Evolutionary conservation across 108 stramenopile species (phyloP), one percentile per base, ranked within the genome.

Genomic region (Discostella stelligeroides): DNA sequence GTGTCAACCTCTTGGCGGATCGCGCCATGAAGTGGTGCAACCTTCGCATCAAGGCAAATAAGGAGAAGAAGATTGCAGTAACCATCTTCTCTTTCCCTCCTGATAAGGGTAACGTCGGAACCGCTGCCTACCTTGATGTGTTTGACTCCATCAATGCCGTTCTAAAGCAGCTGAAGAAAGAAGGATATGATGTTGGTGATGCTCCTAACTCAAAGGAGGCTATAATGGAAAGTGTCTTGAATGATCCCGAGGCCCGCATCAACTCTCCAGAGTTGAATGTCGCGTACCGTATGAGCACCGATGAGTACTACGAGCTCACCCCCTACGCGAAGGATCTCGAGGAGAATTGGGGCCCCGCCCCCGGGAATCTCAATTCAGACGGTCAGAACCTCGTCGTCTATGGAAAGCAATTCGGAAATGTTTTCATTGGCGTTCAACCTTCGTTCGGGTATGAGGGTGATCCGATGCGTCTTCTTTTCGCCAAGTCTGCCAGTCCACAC

Each of bases 61-160:
- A 69, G 64, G 95, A 97, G 46, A 98, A 98, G 90, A 98, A 97
- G 82, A 91, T 98, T 78, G 95, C 97, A 17, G 89, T 98, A 46
- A 98, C 97, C 17, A 93, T 98, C 86, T 98, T 98, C 82, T 95
- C 94, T 40, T 98, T 98, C 88, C 97, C 97, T 48, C 97, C 97
- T 37, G 97, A 98, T 82, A 98, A 98, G 90, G 97, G 97, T 46
- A 98, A 98, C 77, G 97, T 98, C 43, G 97, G 97, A 51, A 98
- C 97, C 43, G 97, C 97, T 10, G 97, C 97, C 28, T 98, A 98
- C 91, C 86, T 98, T 41, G 96, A 98, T 82, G 97, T 98, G 20
- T 98, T 98, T 82, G 86, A 89, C 83, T 97, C 96, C 42, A 98
- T 98, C 91, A 89, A 90, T 81, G 93, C 96, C 43, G 96, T 96